Evolutionary conservation across 2,329 filamentous ascomycete species (phyloP).

Genomic region (Exophiala spinifera): DNA sequence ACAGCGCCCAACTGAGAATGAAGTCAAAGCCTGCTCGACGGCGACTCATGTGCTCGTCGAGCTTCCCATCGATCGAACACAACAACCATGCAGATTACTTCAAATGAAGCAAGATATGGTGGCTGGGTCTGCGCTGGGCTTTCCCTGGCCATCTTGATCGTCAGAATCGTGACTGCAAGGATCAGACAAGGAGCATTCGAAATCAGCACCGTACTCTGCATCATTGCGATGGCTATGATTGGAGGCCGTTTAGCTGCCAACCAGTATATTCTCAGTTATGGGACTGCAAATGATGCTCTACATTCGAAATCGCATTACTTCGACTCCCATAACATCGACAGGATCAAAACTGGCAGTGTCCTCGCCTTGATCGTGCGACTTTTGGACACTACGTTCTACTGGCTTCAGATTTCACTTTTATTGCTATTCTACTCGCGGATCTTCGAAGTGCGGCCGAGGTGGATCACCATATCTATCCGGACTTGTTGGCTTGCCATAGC

Average conservation of each 20-base stretch:
- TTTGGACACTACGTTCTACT: constrained; percentile 29
- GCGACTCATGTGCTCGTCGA: background rate
- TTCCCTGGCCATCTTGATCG: constrained; percentile 17
- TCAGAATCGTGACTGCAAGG: constrained; percentile 16
- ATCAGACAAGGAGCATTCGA: constrained; percentile 19
- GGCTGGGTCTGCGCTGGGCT: constrained; percentile 20
- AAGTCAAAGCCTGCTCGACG: background rate
- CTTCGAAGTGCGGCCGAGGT: constrained; percentile 23
- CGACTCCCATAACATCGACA: constrained; percentile 27
- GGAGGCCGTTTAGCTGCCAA: constrained; percentile 17
- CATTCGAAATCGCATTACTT: constrained; percentile 20
- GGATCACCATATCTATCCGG: constrained; percentile 27
- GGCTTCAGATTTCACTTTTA: constrained; percentile 30
- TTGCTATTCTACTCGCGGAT: constrained; percentile 30
- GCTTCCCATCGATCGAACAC: background rate
- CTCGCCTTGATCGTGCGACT: constrained; percentile 26
- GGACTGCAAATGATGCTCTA: constrained; percentile 23
- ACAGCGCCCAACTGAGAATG: background rate
- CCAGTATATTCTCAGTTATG: constrained; percentile 19
- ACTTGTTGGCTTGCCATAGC: constrained; percentile 32
- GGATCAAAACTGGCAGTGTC: constrained; percentile 28
- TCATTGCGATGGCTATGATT: constrained; percentile 13
- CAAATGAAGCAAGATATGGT: constrained; percentile 14
- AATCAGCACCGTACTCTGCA: constrained; percentile 13
- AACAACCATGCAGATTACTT: constrained; percentile 17